Evolutionary conservation across 345 rosid genomes (phyloP), one percentile per base, ranked within the genome.

Genomic region (Aethionema arabicum): DNA sequence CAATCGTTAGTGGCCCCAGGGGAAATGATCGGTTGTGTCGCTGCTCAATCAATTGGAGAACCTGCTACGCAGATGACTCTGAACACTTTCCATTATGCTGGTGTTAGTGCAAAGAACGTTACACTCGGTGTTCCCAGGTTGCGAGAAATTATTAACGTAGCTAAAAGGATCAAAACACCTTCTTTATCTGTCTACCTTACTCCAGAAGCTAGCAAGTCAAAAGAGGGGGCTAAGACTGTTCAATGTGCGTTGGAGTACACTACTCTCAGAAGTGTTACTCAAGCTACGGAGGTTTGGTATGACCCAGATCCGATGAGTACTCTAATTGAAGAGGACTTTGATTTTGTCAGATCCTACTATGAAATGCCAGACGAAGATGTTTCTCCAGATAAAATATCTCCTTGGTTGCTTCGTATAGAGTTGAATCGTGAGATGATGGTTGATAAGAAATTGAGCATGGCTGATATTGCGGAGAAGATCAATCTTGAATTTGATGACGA

Each of bases 41-140:
- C 99, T 65, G 97, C 99, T 47, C 99, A 92, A 67, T 92, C 97
- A 15, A 92, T 92, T 73, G 99, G 99, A 68, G 99, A 92, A 76
- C 99, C 99, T 71, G 99, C 99, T 42, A 92, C 99, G 12, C 99
- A 92, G 77, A 92, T 92, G 99, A 92, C 99, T 56, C 88, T 92
- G 10, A 92, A 92, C 69, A 92, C 99, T 5, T 92, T 90, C 74
- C 99, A 92, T 65, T 92, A 87, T 59, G 99, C 99, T 80, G 99
- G 99, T 85, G 99, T 92, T 31, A 92, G 99, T 82, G 99, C 99
- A 21, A 92, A 92, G 83, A 92, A 92, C 61, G 99, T 92, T 32
- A 92, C 99, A 52, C 95, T 92, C 8, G 99, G 99, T 72, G 99
- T 92, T 59, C 97, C 99, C 27, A 72, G 97, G 85, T 72, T 92